Conservation (phyloP, 371 early-diverging fungal species). For the Mucor plumbeus region DNA sequence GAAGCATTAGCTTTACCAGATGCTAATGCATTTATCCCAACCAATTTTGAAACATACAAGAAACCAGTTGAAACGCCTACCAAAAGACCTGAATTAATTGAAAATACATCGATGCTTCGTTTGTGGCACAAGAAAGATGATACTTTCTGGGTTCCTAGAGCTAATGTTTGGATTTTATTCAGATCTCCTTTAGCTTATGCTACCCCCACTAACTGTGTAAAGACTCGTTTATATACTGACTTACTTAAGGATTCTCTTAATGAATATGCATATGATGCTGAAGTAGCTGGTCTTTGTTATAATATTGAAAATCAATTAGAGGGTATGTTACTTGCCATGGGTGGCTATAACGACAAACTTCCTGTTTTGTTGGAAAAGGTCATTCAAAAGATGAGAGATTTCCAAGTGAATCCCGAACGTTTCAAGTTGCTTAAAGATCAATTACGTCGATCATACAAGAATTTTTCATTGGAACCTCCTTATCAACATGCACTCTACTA, state of each 20-base stretch:
- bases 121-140: constrained; percentile 96
- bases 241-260: constrained; percentile 81
- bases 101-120: constrained; percentile 68
- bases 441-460: constrained; percentile 70
- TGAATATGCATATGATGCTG: constrained; percentile 88
- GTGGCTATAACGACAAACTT: constrained; percentile 89
- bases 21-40: constrained; percentile 86
- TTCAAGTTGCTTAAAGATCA: constrained; percentile 79
- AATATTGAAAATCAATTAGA: constrained; percentile 70
- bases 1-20: constrained; percentile 73
- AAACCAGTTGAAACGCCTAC: constrained; percentile 37
- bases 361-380: constrained; percentile 73
- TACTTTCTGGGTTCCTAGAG: constrained; percentile 85
- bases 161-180: constrained; percentile 62
- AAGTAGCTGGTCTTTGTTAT: constrained; percentile 83
- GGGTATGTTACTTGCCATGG: constrained; percentile 71
- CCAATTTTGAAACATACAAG: constrained; percentile 66
- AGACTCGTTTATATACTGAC: constrained; percentile 72
- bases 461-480: constrained; percentile 76
- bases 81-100: constrained; percentile 59
- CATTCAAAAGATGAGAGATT: constrained; percentile 67
- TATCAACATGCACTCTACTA: constrained; percentile 82
- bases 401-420: constrained; percentile 67
- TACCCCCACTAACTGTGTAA: constrained; percentile 61
- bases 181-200: constrained; percentile 69